Evolutionary conservation across 2,329 filamentous ascomycete genomes (phyloP).

Genomic region (Ophiocordyceps australis): DNA sequence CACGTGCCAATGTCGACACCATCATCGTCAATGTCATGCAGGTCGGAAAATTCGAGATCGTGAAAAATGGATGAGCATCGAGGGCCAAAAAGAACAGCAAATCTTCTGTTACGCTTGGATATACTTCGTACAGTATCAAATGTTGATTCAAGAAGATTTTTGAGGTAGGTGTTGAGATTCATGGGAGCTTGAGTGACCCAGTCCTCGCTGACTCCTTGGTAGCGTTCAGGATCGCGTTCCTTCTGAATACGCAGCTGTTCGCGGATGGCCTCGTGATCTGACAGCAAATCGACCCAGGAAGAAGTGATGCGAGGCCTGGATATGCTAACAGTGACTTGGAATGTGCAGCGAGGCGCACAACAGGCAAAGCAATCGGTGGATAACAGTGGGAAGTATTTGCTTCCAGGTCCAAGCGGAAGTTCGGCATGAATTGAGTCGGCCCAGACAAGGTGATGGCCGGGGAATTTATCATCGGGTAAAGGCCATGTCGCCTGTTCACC

Average conservation of each 20-base stretch:
- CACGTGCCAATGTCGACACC: slow-evolving; percentile 20
- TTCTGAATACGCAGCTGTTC: slow-evolving; percentile 19
- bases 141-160: slow-evolving; percentile 23
- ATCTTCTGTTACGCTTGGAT: slow-evolving; percentile 37
- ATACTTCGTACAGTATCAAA: slow-evolving; percentile 23
- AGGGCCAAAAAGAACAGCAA: slow-evolving; percentile 31
- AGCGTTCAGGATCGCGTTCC: slow-evolving; percentile 27
- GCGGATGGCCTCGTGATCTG: slow-evolving; percentile 24
- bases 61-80: slow-evolving; percentile 29
- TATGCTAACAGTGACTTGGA: slow-evolving; percentile 26
- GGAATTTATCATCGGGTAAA: slow-evolving; percentile 13
- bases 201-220: slow-evolving; percentile 20
- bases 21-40: slow-evolving; percentile 14
- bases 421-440: slow-evolving; percentile 10
- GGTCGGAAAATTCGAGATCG: slow-evolving; percentile 29
- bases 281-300: slow-evolving; percentile 22
- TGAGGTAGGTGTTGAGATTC: slow-evolving; percentile 32
- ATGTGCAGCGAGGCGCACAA: slow-evolving; percentile 20
- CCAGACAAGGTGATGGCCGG: slow-evolving; percentile 20
- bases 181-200: slow-evolving; percentile 20
- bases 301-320: slow-evolving; percentile 26
- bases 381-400: slow-evolving; percentile 19
- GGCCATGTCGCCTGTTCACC: slow-evolving; percentile 15
- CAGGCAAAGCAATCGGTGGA: slow-evolving; percentile 21
- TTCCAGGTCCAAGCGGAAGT: too few species aligned